These are phyloP conservation scores for Streptanthus diversifolius DNA, from an alignment of 345 rosid genomes.

Conservation along the genomic window DNA sequence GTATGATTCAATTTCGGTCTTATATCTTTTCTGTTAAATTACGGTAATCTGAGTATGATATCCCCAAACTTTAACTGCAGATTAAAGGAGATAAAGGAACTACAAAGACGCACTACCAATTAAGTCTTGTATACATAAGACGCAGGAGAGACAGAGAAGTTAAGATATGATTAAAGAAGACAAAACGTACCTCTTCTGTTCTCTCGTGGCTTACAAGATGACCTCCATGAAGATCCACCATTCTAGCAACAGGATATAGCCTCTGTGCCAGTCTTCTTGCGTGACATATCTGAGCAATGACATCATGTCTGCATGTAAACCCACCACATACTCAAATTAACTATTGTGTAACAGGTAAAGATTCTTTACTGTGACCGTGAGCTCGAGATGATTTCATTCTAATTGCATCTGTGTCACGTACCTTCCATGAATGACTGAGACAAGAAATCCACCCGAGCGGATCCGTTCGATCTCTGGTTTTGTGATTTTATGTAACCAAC, in stretches of 20 bases:
- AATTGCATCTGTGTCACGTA: conserved; percentile 17
- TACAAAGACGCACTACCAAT: neutral
- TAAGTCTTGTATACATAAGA: neutral
- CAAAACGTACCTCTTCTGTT: conserved; percentile 65
- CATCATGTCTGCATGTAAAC: conserved; percentile 58
- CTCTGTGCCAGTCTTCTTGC: conserved; percentile 83
- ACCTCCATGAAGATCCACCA: conserved; percentile 95
- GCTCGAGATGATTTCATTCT: neutral
- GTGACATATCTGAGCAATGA: conserved; percentile 83
- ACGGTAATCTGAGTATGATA: neutral
- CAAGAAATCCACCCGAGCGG: conserved; percentile 74
- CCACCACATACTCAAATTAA: conserved; percentile 8
- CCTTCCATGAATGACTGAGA: conserved; percentile 97
- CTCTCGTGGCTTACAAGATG: conserved; percentile 97
- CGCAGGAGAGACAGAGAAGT: neutral
- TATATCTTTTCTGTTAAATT: neutral
- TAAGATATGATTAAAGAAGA: neutral
- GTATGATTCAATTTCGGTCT: neutral
- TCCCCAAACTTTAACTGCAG: neutral
- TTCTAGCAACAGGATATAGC: conserved; percentile 76
- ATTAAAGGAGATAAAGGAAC: neutral
- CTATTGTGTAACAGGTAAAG: neutral
- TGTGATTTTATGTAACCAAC: conserved; percentile 88
- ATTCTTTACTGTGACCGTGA: neutral
- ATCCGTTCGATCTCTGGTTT: conserved; percentile 56